These are phyloP conservation scores for Chaetothyriales sp. DNA, from an alignment of 2,329 filamentous ascomycete genomes.

Conservation along the genomic window DNA sequence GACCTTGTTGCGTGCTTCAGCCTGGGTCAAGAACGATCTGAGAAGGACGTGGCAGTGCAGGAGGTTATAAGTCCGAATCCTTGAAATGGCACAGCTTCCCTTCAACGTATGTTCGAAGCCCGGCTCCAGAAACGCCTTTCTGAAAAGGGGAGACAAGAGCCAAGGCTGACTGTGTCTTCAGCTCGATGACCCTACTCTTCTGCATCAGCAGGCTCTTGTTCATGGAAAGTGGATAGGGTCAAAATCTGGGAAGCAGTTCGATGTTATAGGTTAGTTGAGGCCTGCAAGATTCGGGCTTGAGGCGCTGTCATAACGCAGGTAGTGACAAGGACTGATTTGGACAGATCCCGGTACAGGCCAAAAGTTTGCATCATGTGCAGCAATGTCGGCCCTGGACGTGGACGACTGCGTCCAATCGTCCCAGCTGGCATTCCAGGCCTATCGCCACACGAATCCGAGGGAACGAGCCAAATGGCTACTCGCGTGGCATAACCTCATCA, in stretches of 20 bases:
- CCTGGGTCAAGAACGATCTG: too few species aligned
- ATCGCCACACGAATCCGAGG: conserved; percentile 45
- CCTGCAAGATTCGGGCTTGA: conserved; percentile 29
- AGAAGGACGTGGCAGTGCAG: too few species aligned
- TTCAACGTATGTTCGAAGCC: too few species aligned
- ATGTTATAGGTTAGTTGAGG: conserved; percentile 20
- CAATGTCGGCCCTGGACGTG: conserved; percentile 42
- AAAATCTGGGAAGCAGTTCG: conserved; percentile 2
- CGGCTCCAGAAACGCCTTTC: too few species aligned
- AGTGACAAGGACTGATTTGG: conserved; percentile 14
- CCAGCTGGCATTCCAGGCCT: conserved; percentile 45
- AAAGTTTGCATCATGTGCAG: conserved; percentile 37
- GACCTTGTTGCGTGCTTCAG: too few species aligned
- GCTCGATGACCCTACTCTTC: too few species aligned
- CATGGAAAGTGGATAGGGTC: too few species aligned
- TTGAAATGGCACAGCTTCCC: too few species aligned
- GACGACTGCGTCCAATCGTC: conserved; percentile 45
- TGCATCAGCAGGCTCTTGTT: too few species aligned
- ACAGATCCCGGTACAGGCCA: conserved; percentile 38
- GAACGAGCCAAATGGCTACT: conserved; percentile 47
- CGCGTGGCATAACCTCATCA: conserved; percentile 51
- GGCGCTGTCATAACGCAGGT: conserved; percentile 26
- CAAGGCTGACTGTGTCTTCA: too few species aligned
- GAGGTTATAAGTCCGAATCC: too few species aligned
- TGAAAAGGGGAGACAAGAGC: too few species aligned